Evolutionary conservation across 306 rosid genomes (phyloP), one percentile per base, ranked within the genome.

Genomic region (Medicago lupulina): DNA sequence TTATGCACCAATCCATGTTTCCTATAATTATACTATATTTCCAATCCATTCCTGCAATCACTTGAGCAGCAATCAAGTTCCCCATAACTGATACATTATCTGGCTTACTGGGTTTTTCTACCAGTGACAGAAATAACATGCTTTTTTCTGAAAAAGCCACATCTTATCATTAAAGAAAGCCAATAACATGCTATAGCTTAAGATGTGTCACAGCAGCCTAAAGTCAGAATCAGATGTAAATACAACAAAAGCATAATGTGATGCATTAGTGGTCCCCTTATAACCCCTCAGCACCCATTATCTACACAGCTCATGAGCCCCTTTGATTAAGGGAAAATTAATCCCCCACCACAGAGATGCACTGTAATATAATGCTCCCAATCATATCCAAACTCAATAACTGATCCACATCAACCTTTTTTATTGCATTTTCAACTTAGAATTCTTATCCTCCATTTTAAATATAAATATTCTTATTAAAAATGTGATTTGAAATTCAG

Each of bases 281-380:
- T 38, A 23, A 28, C 39, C 19, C n/a, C 18, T 61, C 3, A 61
- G 15, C 19, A 19, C 14, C 31, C 12, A 55, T 55, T 55, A 18
- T 55, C 61, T 55, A 55, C 31, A 61, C 67, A 61, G 43, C 67
- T 61, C 43, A 31, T 61, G 18, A 14, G 41, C 1, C 19, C 43
- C 66, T 60, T 61, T 61, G 41, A 61, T 16, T 61, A 61, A 61
- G 67, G 67, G 44, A 15, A 31, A 61, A 61, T 31, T 61, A 61
- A 31, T 36, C 64, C 16, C 44, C 34, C 67, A 61, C 18, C 21
- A 23, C 64, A 23, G 17, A 15, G 3, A 23, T 7, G 17, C 8
- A 58, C 64, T 58, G 38, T 58, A 58, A 58, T 58, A 16, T 58
- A 58, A 58, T 58, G 64, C 64, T 58, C 17, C 38, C 39, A 58